phyloP scores from a whole-genome alignment of 345 rosid species.

The Fremontodendron californicum region DNA sequence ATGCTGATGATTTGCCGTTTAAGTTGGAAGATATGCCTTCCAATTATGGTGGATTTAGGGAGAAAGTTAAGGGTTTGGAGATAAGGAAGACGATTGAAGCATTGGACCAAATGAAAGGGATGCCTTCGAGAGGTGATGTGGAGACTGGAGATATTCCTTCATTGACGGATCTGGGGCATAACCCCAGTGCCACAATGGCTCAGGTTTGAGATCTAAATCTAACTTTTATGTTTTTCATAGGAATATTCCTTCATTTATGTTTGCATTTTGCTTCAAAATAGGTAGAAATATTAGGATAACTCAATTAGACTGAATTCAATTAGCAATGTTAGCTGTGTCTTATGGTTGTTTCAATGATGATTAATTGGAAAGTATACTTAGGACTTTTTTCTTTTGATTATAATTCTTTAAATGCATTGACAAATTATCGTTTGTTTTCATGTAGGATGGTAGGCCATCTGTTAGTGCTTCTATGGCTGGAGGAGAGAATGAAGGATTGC shows the following conservation, averaged over 20 bases:
- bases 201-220: slow-evolving; percentile 46
- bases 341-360: background rate
- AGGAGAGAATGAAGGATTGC: slow-evolving; percentile 92
- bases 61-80: slow-evolving; percentile 70
- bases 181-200: slow-evolving; percentile 42
- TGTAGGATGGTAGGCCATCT: slow-evolving; percentile 64
- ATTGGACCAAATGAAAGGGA: slow-evolving; percentile 75
- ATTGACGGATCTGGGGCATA: slow-evolving; percentile 80
- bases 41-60: slow-evolving; percentile 71
- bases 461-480: slow-evolving; percentile 65
- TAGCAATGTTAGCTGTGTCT: background rate
- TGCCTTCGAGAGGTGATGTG: slow-evolving; percentile 89
- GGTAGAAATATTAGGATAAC: background rate
- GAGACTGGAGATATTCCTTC: slow-evolving; percentile 91
- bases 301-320: background rate
- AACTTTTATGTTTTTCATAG: background rate
- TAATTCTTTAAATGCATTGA: background rate
- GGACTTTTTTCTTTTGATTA: background rate
- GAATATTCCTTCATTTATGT: background rate
- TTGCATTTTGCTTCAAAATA: background rate
- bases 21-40: slow-evolving; percentile 81
- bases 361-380: background rate
- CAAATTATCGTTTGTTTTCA: slow-evolving; percentile 7
- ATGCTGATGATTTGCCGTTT: slow-evolving; percentile 89
- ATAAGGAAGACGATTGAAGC: slow-evolving; percentile 82